Evolutionary conservation across 2,329 filamentous ascomycete genomes (phyloP).

Genomic region (Fusarium sp.): DNA sequence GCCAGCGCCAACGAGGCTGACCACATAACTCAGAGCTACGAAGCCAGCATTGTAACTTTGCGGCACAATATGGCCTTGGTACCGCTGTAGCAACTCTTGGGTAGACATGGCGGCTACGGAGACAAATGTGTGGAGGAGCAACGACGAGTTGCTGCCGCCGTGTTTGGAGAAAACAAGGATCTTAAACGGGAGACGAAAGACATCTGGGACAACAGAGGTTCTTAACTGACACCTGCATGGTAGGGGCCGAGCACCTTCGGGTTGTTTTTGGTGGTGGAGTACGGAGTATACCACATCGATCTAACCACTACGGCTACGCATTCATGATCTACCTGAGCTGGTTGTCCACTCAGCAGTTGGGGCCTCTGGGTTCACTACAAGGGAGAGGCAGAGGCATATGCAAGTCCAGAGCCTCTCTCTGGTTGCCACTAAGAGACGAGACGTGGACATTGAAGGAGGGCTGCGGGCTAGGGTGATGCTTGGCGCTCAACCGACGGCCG

Average conservation of each 20-base stretch:
- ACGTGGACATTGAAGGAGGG: constrained; percentile 18
- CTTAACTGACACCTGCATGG: constrained; percentile 38
- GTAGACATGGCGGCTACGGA: constrained; percentile 39
- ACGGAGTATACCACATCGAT: constrained; percentile 28
- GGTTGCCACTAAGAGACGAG: constrained; percentile 31
- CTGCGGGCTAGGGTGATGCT: constrained; percentile 12
- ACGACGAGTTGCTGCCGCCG: constrained; percentile 26
- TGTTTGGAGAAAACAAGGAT: constrained; percentile 21
- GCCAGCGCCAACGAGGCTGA: constrained; percentile 82
- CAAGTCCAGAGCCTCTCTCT: constrained; percentile 16
- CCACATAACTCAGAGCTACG: constrained; percentile 80
- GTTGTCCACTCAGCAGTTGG: constrained; percentile 25
- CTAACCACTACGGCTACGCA: constrained; percentile 20
- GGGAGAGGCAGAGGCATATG: constrained; percentile 34
- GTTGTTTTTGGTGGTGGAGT: constrained; percentile 26
- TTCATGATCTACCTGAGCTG: constrained; percentile 21
- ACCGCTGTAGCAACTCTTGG: constrained; percentile 56
- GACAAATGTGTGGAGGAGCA: constrained; percentile 26
- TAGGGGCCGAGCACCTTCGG: constrained; percentile 6
- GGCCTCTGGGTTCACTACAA: constrained; percentile 25
- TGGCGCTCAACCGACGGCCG: constrained; percentile 25
- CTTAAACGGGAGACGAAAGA: constrained; percentile 3
- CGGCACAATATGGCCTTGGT: constrained; percentile 63
- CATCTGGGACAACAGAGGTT: constrained; percentile 35
- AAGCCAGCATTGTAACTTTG: constrained; percentile 71